These are phyloP conservation scores for Mycena metata DNA, from an alignment of 768 basidiomycete species.

Conservation along the genomic window DNA sequence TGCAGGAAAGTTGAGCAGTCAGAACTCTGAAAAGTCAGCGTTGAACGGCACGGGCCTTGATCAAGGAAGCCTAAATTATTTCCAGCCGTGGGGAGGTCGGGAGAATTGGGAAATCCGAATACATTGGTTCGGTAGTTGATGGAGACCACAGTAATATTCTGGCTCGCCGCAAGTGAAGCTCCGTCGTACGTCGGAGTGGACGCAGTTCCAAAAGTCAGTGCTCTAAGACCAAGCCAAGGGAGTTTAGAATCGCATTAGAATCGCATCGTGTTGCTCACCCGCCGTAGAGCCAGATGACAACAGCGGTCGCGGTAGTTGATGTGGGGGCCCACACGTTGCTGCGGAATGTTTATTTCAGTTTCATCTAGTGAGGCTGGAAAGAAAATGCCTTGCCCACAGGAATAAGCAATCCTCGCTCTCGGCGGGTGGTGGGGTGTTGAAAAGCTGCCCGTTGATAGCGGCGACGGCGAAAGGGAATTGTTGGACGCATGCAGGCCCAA, in stretches of 20 bases:
- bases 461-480: slow-evolving; percentile 21
- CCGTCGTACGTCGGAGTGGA: slow-evolving; percentile 28
- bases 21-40: neutral
- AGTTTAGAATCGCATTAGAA: neutral
- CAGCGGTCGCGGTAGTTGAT: neutral
- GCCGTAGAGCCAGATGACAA: slow-evolving; percentile 32
- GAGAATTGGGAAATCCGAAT: slow-evolving; percentile 30
- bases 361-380: neutral
- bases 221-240: neutral
- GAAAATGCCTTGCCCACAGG: slow-evolving; percentile 8
- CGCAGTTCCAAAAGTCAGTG: slow-evolving; percentile 28
- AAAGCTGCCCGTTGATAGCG: slow-evolving; percentile 17
- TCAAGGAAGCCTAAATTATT: slow-evolving; percentile 45
- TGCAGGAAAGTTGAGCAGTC: neutral
- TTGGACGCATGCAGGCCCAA: slow-evolving; percentile 27
- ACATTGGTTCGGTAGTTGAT: slow-evolving; percentile 37
- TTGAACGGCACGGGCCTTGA: slow-evolving; percentile 36
- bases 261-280: neutral
- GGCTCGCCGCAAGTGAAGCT: slow-evolving; percentile 24
- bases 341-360: too few species aligned
- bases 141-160: slow-evolving; percentile 22
- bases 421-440: slow-evolving; percentile 14
- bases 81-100: slow-evolving; percentile 27
- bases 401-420: slow-evolving; percentile 36
- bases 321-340: slow-evolving; percentile 32